Evolutionary conservation across 257 asterid genomes (phyloP), one percentile per base, ranked within the genome.

Genomic region (Euphrasia confusa): DNA sequence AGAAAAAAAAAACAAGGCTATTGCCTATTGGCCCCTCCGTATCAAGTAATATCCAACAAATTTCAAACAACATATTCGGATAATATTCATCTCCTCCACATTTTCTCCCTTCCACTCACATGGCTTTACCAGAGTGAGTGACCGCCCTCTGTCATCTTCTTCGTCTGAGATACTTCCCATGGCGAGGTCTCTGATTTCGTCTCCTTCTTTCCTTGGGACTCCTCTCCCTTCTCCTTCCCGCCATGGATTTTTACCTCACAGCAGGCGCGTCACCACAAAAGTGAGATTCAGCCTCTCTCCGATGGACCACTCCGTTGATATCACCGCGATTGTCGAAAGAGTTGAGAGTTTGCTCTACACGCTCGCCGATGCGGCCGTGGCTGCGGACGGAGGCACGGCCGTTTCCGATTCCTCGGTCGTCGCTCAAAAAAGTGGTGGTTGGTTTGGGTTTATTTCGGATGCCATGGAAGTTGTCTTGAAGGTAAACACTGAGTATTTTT

Each of bases 401-500:
- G 58, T 68, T 6, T 53, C 87, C 0, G 95, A 77, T 61, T 71
- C 83, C 4, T 63, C 84, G 0, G 69, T 77, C 9, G 73, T 76
- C 28, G 74, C 69, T 53, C 94, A 79, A 81, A 93, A 93, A 68
- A 74, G 61, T 39, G 95, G 94, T 14, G 97, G 99, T 1, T 93
- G 99, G 99, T 93, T 93, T 65, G 97, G 90, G 9, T 89, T 93
- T 74, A 83, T 93, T 70, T 87, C 97, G 7, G 99, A 93, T 7
- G 88, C 88, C 58, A 87, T 93, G 99, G 99, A 93, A 85, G 78
- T 84, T 77, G 97, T 93, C 4, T 73, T 93, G 69, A 93, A 93
- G 95, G 99, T 93, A 64, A 50, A 13, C 33, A 15, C 6, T 37
- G 47, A 7, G 68, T 54, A 54, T 48, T 32, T 26, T 44, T 14